Conservation (phyloP, 768 basidiomycete genomes). For the Psilocybe subaeruginosa region DNA sequence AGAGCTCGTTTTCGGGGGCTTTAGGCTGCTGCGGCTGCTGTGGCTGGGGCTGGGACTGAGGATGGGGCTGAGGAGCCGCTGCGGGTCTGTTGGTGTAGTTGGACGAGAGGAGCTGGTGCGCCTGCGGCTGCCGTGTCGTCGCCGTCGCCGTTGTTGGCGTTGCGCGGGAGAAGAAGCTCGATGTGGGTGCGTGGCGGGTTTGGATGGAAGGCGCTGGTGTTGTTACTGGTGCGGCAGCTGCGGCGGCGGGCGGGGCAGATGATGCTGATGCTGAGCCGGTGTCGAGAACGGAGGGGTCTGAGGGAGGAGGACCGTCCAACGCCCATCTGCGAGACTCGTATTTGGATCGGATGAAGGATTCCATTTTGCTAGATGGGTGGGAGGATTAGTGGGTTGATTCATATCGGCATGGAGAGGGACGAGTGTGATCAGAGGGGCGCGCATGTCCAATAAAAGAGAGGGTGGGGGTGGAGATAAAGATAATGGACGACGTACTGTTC, state of each 20-base stretch:
- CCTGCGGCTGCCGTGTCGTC: conserved; percentile 49
- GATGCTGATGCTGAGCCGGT: conserved; percentile 33
- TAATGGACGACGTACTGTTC: conserved; percentile 75
- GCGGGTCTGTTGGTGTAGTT: conserved; percentile 28
- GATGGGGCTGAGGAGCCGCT: conserved; percentile 28
- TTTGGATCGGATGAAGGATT: conserved; percentile 76
- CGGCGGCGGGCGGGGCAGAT: conserved; percentile 28
- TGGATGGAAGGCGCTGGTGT: conserved; percentile 23
- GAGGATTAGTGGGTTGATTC: too few relatives aligned
- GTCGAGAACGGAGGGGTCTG: conserved; percentile 81
- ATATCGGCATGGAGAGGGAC: too few relatives aligned
- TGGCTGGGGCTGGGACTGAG: conserved; percentile 8
- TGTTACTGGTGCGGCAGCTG: conserved; percentile 25
- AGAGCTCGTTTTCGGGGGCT: conserved; percentile 62
- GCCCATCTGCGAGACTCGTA: conserved; percentile 96
- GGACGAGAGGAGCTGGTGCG: conserved; percentile 59
- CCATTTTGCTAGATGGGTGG: too few relatives aligned
- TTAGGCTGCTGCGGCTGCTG: conserved; percentile 21
- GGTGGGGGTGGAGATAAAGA: neutral
- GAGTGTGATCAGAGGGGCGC: too few relatives aligned
- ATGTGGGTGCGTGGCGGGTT: conserved; percentile 31
- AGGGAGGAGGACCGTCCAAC: conserved; percentile 82
- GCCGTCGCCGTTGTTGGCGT: conserved; percentile 27
- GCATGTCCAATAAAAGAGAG: too few relatives aligned
- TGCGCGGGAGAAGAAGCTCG: conserved; percentile 28